These are phyloP conservation scores for Tephrocybe sp. DNA, from an alignment of 768 basidiomycete genomes.

Conservation along the genomic window DNA sequence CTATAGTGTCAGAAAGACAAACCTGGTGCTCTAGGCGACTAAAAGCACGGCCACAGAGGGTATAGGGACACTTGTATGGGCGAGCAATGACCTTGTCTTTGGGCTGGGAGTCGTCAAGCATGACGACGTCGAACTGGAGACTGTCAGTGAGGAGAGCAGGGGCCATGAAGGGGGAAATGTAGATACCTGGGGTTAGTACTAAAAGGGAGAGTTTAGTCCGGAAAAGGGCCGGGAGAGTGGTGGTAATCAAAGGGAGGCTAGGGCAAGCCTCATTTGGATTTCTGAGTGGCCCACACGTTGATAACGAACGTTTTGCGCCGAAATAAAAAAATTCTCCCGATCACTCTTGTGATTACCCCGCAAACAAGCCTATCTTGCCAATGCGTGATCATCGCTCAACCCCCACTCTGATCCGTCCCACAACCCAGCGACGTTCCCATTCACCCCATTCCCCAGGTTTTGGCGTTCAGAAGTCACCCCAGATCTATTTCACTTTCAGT, in stretches of 20 bases:
- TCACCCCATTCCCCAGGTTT: too few relatives aligned
- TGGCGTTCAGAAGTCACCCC: too few relatives aligned
- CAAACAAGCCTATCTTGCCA: too few relatives aligned
- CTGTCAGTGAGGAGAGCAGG: conserved; percentile 7
- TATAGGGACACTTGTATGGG: conserved; percentile 96
- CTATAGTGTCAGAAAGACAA: conserved; percentile 10
- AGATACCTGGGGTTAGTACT: conserved; percentile 2
- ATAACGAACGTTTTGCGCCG: too few relatives aligned
- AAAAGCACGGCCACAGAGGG: conserved; percentile 91
- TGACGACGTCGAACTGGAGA: conserved; percentile 13
- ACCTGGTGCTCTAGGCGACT: conserved; percentile 96
- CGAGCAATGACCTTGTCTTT: conserved; percentile 40
- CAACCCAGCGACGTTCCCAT: too few relatives aligned
- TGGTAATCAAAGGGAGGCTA: too few relatives aligned
- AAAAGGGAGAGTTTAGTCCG: conserved; percentile 11
- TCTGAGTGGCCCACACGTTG: too few relatives aligned
- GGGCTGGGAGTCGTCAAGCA: conserved; percentile 19
- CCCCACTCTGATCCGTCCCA: too few relatives aligned
- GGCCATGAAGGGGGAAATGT: conserved; percentile 9
- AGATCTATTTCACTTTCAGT: too few relatives aligned
- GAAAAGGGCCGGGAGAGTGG: conserved; percentile 10
- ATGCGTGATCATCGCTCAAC: too few relatives aligned
- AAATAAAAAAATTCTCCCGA: neutral
- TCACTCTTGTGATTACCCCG: neutral
- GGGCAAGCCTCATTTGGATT: too few relatives aligned